Evolutionary conservation across 768 basidiomycete genomes (phyloP), one percentile per base, ranked within the genome.

Genomic region (Trametes elegans): DNA sequence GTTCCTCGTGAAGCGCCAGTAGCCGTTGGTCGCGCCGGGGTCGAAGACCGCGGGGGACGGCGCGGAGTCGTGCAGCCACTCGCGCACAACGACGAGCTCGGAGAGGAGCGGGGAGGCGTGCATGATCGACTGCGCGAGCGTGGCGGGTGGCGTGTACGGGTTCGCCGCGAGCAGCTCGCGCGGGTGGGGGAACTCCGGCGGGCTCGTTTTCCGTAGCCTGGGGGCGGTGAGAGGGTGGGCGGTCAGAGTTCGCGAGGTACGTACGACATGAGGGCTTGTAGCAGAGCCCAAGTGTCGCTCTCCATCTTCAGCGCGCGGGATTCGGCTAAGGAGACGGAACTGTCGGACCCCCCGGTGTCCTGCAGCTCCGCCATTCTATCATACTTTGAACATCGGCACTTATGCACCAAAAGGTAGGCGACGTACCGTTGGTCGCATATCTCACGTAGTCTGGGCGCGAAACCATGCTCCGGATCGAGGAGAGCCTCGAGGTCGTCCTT

Each of bases 41-140:
- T 78, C 75, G 27, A 74, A 69, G 0, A 81, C 79, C n/a, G 75
- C 53, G 0, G 83, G 80, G 0, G 87, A 84, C 0, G 84, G 81
- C 0, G 89, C 87, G 0, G 81, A 87, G 36, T 90, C 88, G 58
- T 92, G 88, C 1, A 93, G 76, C 92, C 92, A 94, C 68, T 93
- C 90, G n/a, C 88, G 82, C 7, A 93, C 84, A 39, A 88, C 83
- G 41, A 90, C 76, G 50, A 93, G 88, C 57, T 92, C 91, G 0
- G 80, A 71, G 31, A 93, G 82, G 2, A 86, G 75, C 0, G 81
- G 82, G 0, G 85, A 89, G 3, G 81, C 71, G 43, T 79, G 71
- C 76, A 94, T 79, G 46, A 90, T 81, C 3, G 83, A 79, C 65
- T 90, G 85, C 0, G 87, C 88, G 24, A 94, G 78, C 0, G 84